Evolutionary conservation across 805 yeast genomes (phyloP).

Genomic region (Candida michaelii): DNA sequence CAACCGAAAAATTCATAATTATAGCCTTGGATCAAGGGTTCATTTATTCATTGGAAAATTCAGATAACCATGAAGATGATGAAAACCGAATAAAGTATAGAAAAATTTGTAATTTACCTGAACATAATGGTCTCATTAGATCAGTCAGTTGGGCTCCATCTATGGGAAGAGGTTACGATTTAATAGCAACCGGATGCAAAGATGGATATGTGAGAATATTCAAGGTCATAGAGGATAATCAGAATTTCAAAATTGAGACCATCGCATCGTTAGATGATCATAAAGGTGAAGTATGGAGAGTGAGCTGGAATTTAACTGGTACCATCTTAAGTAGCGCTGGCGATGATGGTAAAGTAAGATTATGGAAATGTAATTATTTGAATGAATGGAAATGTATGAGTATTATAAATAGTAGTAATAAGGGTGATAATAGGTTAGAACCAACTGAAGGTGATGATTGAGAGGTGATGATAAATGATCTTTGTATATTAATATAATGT

Average conservation of each 20-base stretch:
- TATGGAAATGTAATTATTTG: conserved; percentile 87
- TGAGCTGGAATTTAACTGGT: conserved; percentile 92
- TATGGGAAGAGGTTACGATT: conserved; percentile 84
- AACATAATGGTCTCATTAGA: conserved; percentile 82
- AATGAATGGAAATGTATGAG: conserved; percentile 92
- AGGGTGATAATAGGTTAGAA: conserved; percentile 22
- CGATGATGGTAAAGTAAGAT: conserved; percentile 86
- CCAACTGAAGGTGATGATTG: conserved; percentile 15
- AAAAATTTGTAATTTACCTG: conserved; percentile 67
- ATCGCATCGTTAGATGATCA: conserved; percentile 74
- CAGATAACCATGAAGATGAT: conserved; percentile 13
- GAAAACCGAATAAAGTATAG: conserved; percentile 29
- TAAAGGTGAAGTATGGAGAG: conserved; percentile 92
- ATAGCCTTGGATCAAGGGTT: conserved; percentile 86
- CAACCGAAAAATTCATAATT: conserved; percentile 74
- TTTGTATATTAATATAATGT: conserved; percentile 3
- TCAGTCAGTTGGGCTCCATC: conserved; percentile 96
- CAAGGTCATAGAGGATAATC: conserved; percentile 55
- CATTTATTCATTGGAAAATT: conserved; percentile 47
- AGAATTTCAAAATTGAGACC: conserved; percentile 49
- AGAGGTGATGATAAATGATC: neutral
- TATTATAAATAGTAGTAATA: conserved; percentile 42
- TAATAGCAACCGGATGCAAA: conserved; percentile 93
- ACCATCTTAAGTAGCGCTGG: conserved; percentile 92
- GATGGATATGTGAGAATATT: conserved; percentile 90